Evolutionary conservation across 2,329 filamentous ascomycete genomes (phyloP).

Genomic region (Sporothrix variecibatus): DNA sequence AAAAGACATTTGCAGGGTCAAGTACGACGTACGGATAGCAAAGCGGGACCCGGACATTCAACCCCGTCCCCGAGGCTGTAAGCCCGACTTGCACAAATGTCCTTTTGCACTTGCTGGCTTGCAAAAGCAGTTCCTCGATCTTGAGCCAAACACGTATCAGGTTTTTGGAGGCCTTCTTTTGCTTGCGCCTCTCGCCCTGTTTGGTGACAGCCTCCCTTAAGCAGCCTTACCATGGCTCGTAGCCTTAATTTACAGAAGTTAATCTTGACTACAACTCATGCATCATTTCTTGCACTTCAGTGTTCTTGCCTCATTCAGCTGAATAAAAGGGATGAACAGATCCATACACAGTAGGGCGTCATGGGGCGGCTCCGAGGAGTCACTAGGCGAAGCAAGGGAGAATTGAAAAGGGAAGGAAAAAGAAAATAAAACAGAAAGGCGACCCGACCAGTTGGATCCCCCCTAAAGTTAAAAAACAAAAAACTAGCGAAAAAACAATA

Average conservation of each 20-base stretch:
- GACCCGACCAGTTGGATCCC: constrained; percentile 9
- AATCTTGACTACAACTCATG: background rate
- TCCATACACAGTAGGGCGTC: background rate
- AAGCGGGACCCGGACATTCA: background rate
- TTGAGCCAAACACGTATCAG: background rate
- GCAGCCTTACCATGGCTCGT: too few species aligned
- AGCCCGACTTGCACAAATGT: background rate
- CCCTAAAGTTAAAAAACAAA: background rate
- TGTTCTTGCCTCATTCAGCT: background rate
- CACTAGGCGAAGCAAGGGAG: background rate
- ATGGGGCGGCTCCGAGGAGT: background rate
- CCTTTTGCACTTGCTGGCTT: background rate
- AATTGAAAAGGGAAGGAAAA: background rate
- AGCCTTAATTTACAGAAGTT: background rate
- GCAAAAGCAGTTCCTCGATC: background rate
- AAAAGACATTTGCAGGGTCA: background rate
- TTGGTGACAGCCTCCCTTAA: background rate
- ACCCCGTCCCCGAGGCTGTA: background rate
- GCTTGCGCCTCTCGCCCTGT: background rate
- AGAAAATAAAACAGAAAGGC: background rate
- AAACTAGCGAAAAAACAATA: background rate
- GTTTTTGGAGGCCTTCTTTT: background rate
- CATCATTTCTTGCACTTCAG: too few species aligned
- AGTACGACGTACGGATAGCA: background rate
- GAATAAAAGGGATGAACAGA: background rate